Base-by-base conservation (phyloP, 2,329 filamentous ascomycete species). In the Ophiocordyceps sinensis region DNA sequence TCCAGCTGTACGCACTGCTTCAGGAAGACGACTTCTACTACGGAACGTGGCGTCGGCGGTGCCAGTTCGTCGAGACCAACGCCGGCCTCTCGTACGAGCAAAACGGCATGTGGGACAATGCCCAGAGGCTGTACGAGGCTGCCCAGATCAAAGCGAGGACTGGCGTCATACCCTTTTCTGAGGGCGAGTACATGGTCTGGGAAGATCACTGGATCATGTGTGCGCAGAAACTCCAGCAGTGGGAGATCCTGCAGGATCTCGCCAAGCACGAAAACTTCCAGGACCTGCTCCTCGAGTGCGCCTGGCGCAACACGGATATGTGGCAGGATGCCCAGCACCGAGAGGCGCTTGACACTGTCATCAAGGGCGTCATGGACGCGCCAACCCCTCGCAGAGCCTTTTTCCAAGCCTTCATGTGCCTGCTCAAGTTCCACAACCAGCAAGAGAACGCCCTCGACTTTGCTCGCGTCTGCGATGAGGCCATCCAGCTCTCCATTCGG, bases 221-320 rank as follows among this genome's bases (percentile, higher is more conserved):
- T 59, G 91, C 89, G 0, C 87, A 96, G 63, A 98, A 98, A 64
- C 71, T 99, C 37, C 93, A 98, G 59, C 93, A 98, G 57, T 99
- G 91, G 91, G 91, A 99, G 53, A 89, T 99, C 43, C 63, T 99
- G 29, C 86, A 87, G 46, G 93, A 99, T 52, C 96, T 96, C 55
- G 88, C 91, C 4, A 98, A 98, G 62, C 91, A 98, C 53, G 93
- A 99, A 58, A 98, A 98, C 55, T 83, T 95, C 63, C 94, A 95
- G 55, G 91, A 99, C 57, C 75, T 99, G 39, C 78, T 95, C 30
- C 69, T 98, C 12, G 91, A 99, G 62, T 87, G 91, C 45, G 88
- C 86, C 14, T 99, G 91, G 91, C 80, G 91, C 46, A 86, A 88
- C 51, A 84, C 88, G 43, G 93, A 98, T 46, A 89, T 88, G 61